A percentile compares a stretch with the other conserved stretches of the same genome.
These are phyloP conservation scores for Phytophthora multivora DNA, from an alignment of 352 stramenopile genomes.

Conservation along the genomic window DNA sequence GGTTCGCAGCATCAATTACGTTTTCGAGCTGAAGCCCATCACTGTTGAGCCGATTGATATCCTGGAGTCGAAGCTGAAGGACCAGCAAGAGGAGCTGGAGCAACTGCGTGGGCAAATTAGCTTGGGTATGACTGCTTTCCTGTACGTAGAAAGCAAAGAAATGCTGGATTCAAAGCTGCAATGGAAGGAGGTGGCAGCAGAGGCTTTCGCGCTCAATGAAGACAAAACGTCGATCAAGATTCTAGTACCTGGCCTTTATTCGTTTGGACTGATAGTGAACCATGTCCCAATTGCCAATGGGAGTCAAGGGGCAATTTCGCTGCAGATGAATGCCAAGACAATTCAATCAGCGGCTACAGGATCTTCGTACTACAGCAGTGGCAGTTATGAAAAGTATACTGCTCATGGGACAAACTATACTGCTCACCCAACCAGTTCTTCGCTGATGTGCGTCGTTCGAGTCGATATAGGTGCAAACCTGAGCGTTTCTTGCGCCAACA, in stretches of 20 bases:
- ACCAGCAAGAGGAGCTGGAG: conserved; percentile 19
- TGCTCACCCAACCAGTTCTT: too few relatives aligned
- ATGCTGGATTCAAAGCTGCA: not conserved
- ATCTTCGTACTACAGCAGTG: not conserved
- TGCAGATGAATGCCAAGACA: not conserved
- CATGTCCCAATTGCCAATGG: not conserved
- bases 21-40: not conserved
- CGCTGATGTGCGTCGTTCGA: not conserved
- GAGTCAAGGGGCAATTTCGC: not conserved
- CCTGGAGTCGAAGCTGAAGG: not conserved
- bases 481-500: not conserved
- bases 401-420: too few relatives aligned
- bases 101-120: not conserved
- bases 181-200: not conserved
- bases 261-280: not conserved
- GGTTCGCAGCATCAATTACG: not conserved
- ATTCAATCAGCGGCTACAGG: not conserved
- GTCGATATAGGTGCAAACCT: not conserved
- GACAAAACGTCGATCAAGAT: not conserved
- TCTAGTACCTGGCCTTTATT: not conserved
- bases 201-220: not conserved
- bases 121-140: not conserved
- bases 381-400: too few relatives aligned
- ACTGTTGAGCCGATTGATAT: not conserved
- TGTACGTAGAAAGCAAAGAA: not conserved